phyloP scores from a whole-genome alignment of 495 filamentous ascomycete genomes.

The Astrocystis sublimbata region DNA sequence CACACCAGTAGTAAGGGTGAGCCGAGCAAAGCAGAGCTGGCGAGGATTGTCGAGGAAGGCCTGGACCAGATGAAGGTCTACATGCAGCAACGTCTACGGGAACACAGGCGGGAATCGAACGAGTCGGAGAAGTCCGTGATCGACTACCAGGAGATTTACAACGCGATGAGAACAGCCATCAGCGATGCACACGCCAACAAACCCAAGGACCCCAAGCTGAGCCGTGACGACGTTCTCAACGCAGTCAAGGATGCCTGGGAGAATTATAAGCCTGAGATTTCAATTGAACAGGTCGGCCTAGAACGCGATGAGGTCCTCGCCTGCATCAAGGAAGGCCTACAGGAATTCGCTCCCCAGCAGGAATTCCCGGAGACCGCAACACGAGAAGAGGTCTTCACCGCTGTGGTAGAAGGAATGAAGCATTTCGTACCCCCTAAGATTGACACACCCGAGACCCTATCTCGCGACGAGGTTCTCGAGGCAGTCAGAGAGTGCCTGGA shows the following conservation, averaged over 20 bases:
- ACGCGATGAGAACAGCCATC: constrained; percentile 74
- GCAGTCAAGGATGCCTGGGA: constrained; percentile 89
- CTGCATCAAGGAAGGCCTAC: constrained; percentile 79
- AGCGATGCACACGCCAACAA: constrained; percentile 62
- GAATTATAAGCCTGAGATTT: constrained; percentile 87
- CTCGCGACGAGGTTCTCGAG: constrained; percentile 73
- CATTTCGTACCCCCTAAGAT: constrained; percentile 71
- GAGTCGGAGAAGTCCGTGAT: constrained; percentile 48
- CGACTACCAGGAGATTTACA: constrained; percentile 78
- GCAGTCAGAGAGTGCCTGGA: constrained; percentile 77
- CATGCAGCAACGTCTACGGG: constrained; percentile 71
- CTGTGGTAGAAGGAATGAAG: constrained; percentile 79
- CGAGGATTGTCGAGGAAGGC: constrained; percentile 73
- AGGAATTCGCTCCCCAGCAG: constrained; percentile 65
- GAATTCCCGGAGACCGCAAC: constrained; percentile 53
- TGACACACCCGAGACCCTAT: constrained; percentile 64
- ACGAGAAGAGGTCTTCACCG: constrained; percentile 76
- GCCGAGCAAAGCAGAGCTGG: constrained; percentile 67
- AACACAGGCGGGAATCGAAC: constrained; percentile 67
- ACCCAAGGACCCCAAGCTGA: constrained; percentile 41
- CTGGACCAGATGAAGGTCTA: constrained; percentile 78
- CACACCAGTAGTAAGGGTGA: constrained; percentile 51
- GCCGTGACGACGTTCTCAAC: constrained; percentile 77
- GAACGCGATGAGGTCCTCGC: constrained; percentile 86
- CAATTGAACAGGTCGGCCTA: constrained; percentile 83